Percentiles rank a stretch among this genome's conserved stretches.
Conservation (phyloP, 345 rosid species). For the Populus tremula region DNA sequence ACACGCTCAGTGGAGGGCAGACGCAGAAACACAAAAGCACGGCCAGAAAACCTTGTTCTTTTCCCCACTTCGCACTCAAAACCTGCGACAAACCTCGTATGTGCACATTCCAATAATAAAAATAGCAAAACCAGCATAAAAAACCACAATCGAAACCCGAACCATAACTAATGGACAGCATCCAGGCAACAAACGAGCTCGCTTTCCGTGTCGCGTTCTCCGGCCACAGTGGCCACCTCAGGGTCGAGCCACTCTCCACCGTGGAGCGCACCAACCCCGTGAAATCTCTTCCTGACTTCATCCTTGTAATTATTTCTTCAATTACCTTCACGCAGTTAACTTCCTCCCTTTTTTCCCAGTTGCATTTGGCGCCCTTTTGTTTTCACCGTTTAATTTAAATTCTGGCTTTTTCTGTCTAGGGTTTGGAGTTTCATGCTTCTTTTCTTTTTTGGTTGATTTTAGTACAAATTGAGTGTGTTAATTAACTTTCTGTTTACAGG, state of each 20-base stretch:
- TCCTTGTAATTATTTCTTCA: slow-evolving; percentile 44
- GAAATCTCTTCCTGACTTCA: slow-evolving; percentile 73
- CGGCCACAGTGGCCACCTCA: slow-evolving; percentile 87
- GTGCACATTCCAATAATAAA: not conserved
- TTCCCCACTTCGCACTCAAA: slow-evolving; percentile 1
- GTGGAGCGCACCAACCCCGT: slow-evolving; percentile 61
- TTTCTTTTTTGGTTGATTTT: not conserved
- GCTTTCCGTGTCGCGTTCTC: slow-evolving; percentile 84
- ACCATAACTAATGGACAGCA: slow-evolving; percentile 47
- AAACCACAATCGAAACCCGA: not conserved
- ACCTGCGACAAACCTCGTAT: slow-evolving; percentile 28
- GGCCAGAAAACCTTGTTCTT: too few relatives aligned
- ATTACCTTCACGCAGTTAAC: not conserved
- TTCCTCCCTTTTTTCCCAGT: not conserved
- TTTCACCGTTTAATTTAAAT: not conserved
- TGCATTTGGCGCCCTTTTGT: not conserved
- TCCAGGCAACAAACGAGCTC: slow-evolving; percentile 65
- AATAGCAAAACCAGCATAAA: not conserved
- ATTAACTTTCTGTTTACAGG: too few relatives aligned
- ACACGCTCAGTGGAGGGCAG: too few relatives aligned
- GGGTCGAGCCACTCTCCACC: slow-evolving; percentile 78
- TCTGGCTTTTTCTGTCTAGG: not conserved
- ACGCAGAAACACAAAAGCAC: too few relatives aligned
- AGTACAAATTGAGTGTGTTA: not conserved
- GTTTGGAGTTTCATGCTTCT: not conserved